Evolutionary conservation across 768 basidiomycete species (phyloP), one percentile per base, ranked within the genome.

Genomic region (Pulveroboletus sp.): DNA sequence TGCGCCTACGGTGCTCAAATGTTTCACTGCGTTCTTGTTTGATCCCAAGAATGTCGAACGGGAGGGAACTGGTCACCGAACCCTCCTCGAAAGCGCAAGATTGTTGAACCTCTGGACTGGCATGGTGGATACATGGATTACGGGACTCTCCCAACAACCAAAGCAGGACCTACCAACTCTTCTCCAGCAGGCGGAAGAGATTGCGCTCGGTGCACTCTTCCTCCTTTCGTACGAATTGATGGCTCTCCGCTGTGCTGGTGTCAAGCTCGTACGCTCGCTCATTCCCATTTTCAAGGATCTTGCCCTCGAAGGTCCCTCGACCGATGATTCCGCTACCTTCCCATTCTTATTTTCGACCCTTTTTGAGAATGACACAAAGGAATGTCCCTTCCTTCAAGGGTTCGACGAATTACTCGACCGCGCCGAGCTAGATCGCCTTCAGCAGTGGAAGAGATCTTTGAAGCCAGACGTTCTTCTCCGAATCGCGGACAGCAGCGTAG

Each of bases 131-230:
- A 72, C 70, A 12, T 91, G 92, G 87, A 73, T 84, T 34, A 66
- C 71, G 42, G 72, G 71, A 44, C 66, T 80, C 45, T 65, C 72
- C 23, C 71, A 69, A 50, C 72, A 69, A 45, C 70, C 72, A 6
- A 59, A 54, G 32, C 58, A 60, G n/a, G 73, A 76, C 20, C 50
- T 72, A 2, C 56, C 73, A 41, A 57, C 58, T 25, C 66, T 82
- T 32, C 49, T 72, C 11, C 66, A 74, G 1, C 75, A 80, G 41
- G 71, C 80, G 19, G 75, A 73, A 37, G 83, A 88, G 52, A 75
- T 93, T 24, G 82, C 86, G 53, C 80, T 82, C 0, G 89, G 84
- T 2, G 79, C 80, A 2, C 62, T 94, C 36, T 93, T 94, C 62
- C 68, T 94, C 43, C 72, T 94, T 47, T 74, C 85, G 12, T 77